phyloP scores from a whole-genome alignment of 78 protist species.

The Isochrysis galbana region DNA sequence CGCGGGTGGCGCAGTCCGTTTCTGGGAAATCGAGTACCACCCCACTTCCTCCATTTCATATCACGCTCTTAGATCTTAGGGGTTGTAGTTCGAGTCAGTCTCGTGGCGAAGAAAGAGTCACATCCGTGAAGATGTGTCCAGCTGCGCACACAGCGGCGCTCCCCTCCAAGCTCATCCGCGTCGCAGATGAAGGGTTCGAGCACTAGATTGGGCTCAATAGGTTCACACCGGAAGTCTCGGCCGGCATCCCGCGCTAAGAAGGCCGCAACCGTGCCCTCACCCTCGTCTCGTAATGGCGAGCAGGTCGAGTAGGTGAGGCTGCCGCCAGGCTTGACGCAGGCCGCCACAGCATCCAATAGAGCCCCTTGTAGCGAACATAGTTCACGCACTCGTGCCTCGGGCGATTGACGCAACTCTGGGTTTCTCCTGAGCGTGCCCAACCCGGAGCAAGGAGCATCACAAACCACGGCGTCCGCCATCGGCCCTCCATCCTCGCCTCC shows the following conservation, averaged over 20 bases:
- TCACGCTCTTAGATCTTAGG: too few relatives aligned
- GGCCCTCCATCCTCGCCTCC: neutral
- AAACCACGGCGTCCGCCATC: neutral
- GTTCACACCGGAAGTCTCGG: neutral
- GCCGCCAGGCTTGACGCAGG: slow-evolving; percentile 3
- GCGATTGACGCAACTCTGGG: neutral
- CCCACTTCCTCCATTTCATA: too few relatives aligned
- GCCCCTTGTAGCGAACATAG: neutral
- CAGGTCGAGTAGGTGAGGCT: neutral
- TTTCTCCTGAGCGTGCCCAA: slow-evolving; percentile 1
- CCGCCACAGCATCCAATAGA: neutral
- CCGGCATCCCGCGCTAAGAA: neutral
- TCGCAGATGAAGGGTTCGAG: neutral
- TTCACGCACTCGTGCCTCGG: neutral
- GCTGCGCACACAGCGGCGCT: neutral
- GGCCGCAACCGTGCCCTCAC: neutral
- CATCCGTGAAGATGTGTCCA: neutral
- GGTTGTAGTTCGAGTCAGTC: too few relatives aligned
- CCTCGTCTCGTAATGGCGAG: neutral
- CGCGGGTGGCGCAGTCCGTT: too few relatives aligned
- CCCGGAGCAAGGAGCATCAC: slow-evolving; percentile 3
- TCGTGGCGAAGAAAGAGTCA: neutral
- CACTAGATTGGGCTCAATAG: neutral
- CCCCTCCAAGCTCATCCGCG: neutral
- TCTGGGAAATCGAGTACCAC: too few relatives aligned